Evolutionary conservation across 2,329 filamentous ascomycete genomes (phyloP).

Genomic region (Nigrospora oryzae): DNA sequence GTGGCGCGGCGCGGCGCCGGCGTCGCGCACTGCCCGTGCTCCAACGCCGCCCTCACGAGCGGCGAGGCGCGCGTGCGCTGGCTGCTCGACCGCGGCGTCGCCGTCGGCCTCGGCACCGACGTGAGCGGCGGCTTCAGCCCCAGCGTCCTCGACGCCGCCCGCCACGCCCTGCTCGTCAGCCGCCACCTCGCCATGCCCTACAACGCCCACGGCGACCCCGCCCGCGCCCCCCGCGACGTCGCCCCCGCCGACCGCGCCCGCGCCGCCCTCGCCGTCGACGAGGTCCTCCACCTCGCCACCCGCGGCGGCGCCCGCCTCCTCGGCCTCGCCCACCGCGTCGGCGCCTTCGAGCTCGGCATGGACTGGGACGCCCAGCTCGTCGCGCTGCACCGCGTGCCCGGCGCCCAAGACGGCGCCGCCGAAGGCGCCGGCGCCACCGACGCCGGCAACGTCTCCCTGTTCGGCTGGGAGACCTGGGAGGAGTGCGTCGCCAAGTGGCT

Average conservation of each 20-base stretch:
- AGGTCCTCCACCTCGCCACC: constrained; percentile 80
- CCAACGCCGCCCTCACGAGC: constrained; percentile 74
- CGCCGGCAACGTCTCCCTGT: constrained; percentile 70
- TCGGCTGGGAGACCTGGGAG: constrained; percentile 85
- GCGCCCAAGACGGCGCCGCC: constrained; percentile 23
- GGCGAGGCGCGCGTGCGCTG: constrained; percentile 70
- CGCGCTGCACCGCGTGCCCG: constrained; percentile 41
- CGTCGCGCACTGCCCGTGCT: constrained; percentile 79
- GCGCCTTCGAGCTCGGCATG: constrained; percentile 78
- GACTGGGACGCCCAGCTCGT: constrained; percentile 88
- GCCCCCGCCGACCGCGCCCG: constrained; percentile 24
- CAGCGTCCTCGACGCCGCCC: constrained; percentile 72
- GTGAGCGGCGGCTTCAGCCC: constrained; percentile 81
- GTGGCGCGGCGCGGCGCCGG: constrained; percentile 55
- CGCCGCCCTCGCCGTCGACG: constrained; percentile 71
- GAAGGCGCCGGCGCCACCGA: constrained; percentile 22
- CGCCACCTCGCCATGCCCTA: constrained; percentile 55
- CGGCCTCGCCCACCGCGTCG: constrained; percentile 62
- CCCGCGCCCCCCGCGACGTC: neutral
- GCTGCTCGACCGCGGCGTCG: constrained; percentile 65
- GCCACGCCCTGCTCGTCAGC: constrained; percentile 73
- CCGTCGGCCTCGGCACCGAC: constrained; percentile 83
- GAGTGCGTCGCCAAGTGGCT: constrained; percentile 90
- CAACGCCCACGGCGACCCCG: constrained; percentile 16
- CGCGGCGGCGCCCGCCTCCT: constrained; percentile 79